Evolutionary conservation across 352 stramenopile genomes (phyloP), one percentile per base, ranked within the genome.

Genomic region (Globisporangium orthogonon): DNA sequence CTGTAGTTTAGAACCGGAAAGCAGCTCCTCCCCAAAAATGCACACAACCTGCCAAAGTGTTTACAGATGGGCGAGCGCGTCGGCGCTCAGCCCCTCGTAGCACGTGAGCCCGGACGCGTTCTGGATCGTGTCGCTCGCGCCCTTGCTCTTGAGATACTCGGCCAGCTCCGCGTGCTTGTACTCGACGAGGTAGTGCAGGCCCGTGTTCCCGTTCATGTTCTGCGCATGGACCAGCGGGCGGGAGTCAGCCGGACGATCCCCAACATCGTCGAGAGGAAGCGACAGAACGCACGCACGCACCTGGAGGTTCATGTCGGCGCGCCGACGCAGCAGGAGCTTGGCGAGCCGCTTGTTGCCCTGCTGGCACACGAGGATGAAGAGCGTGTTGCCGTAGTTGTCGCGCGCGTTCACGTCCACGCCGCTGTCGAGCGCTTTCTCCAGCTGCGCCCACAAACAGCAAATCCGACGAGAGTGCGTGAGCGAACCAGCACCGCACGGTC

Each of bases 191-290:
- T 98, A 98, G 66, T 99, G 96, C 57, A 98, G 70, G 17, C 86
- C 91, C 30, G 94, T 98, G 73, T 98, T 98, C 41, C 96, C 96
- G 53, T 89, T 82, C 58, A 96, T 65, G 65, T 98, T 98, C 79
- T 98, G 54, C 14, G 23, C 23, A 23, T 23, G 23, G 23, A 23
- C 23, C 23, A 23, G 23, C 23, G 23, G 23, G 23, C 23, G 23
- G 23, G 23, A 23, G 23, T 23, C 23, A 23, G 23, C 23, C 4
- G 15, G 17, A 41, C 35, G 35, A 40, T 40, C 14, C 7, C 35
- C 15, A 43, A 56, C 14, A 53, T 18, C 3, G 23, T 10, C 23
- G 49, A 39, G n/a, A 18, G 18, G 18, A 18, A 23, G 23, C 23
- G 23, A 23, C 23, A 23, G 23, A 23, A 23, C 23, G 23, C 23